Evolutionary conservation across 345 rosid species (phyloP).

Genomic region (Heritiera littoralis): DNA sequence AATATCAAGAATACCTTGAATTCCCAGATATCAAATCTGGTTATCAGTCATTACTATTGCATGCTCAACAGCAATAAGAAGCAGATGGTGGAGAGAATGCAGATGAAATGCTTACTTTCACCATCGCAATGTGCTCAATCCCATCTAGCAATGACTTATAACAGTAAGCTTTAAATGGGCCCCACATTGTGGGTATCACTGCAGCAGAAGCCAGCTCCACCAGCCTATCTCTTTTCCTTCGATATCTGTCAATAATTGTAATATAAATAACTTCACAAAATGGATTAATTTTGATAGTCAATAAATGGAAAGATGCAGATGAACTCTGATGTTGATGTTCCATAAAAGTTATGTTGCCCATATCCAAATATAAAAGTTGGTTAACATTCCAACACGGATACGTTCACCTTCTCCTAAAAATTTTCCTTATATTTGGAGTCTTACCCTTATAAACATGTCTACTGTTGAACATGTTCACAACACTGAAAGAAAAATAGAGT

Average conservation of each 20-base stretch:
- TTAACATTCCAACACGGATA: not conserved
- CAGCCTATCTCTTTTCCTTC: slow-evolving; percentile 82
- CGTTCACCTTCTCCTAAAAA: not conserved
- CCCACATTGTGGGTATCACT: slow-evolving; percentile 88
- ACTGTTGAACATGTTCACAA: not conserved
- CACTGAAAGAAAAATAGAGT: not conserved
- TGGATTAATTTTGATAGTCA: not conserved
- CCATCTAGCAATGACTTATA: slow-evolving; percentile 82
- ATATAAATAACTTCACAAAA: slow-evolving; percentile 11
- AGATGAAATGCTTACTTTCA: slow-evolving; percentile 53
- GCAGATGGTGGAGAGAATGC: not conserved
- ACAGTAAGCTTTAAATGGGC: slow-evolving; percentile 83
- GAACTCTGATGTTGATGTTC: not conserved
- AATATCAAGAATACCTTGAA: not conserved
- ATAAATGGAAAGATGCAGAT: not conserved
- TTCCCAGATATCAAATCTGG: not conserved
- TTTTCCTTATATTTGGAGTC: not conserved
- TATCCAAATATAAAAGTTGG: not conserved
- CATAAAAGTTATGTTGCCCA: not conserved
- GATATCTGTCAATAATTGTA: slow-evolving; percentile 48
- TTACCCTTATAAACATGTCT: not conserved
- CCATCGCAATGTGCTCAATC: slow-evolving; percentile 97
- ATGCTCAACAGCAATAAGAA: not conserved
- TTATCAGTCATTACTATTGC: not conserved
- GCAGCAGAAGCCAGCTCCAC: slow-evolving; percentile 74